phyloP scores from a whole-genome alignment of 306 rosid species.

The Trifolium dubium region DNA sequence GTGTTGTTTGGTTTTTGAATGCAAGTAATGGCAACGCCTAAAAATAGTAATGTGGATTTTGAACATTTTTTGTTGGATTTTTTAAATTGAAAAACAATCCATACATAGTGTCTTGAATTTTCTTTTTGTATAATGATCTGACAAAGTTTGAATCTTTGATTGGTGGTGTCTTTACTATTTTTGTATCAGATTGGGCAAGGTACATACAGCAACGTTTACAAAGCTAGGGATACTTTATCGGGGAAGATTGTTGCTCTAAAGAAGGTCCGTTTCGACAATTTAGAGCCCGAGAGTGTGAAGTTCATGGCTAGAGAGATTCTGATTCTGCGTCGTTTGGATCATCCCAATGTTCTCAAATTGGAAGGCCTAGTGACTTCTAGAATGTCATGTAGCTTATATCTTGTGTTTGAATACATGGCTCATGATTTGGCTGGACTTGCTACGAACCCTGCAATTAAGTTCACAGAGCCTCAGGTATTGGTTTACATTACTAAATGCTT shows the following conservation, averaged over 20 bases:
- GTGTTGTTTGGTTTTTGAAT: conserved; percentile 28
- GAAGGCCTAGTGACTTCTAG: conserved; percentile 58
- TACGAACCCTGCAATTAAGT: conserved; percentile 52
- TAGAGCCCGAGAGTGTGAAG: conserved; percentile 58
- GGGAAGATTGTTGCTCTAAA: conserved; percentile 55
- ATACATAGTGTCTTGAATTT: not conserved
- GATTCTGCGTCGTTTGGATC: conserved; percentile 55
- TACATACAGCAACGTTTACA: conserved; percentile 56
- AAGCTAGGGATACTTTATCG: conserved; percentile 51
- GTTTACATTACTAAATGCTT: conserved; percentile 13
- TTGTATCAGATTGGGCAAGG: conserved; percentile 57
- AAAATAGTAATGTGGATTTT: conserved; percentile 36
- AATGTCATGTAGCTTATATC: conserved; percentile 58
- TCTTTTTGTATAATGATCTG: not conserved
- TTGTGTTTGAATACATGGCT: conserved; percentile 56
- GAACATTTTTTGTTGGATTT: not conserved
- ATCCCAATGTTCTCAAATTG: conserved; percentile 55
- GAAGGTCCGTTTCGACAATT: conserved; percentile 58
- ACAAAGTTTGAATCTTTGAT: conserved; percentile 36
- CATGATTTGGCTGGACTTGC: conserved; percentile 64
- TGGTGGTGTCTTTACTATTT: conserved; percentile 27
- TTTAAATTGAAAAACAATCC: conserved; percentile 22
- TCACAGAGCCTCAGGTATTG: conserved; percentile 54
- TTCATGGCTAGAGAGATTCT: conserved; percentile 59
- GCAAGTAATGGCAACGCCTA: conserved; percentile 17